Percentiles rank a stretch among this genome's conserved stretches.
phyloP scores from a whole-genome alignment of 2,329 filamentous ascomycete species.

The Cladobotryum protrusum region DNA sequence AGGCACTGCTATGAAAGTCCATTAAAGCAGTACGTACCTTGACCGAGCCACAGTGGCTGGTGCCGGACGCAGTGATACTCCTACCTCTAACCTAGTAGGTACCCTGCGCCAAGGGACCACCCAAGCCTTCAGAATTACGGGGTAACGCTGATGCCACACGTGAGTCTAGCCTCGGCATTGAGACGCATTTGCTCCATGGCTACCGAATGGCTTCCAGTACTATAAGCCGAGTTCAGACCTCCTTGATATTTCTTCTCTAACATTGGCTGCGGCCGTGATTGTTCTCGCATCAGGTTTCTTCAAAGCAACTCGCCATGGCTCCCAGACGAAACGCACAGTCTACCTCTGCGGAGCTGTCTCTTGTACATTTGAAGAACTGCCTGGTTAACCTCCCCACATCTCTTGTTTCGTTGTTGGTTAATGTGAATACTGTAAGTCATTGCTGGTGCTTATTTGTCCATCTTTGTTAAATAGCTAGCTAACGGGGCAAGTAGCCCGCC shows the following conservation, averaged over 20 bases:
- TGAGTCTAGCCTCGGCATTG: slow-evolving; percentile 30
- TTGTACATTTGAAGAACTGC: slow-evolving; percentile 88
- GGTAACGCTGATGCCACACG: slow-evolving; percentile 19
- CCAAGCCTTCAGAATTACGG: not conserved
- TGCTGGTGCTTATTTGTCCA: not conserved
- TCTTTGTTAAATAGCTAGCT: not conserved
- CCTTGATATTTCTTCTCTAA: not conserved
- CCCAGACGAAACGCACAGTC: slow-evolving; percentile 52
- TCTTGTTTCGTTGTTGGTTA: slow-evolving; percentile 77
- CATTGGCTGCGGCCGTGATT: not conserved
- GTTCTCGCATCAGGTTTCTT: slow-evolving; percentile 4
- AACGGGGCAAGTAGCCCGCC: slow-evolving; percentile 54
- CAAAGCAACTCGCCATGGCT: slow-evolving; percentile 32
- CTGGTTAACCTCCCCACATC: slow-evolving; percentile 86
- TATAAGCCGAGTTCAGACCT: slow-evolving; percentile 1
- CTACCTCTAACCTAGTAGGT: no score
- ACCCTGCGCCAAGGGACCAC: no score
- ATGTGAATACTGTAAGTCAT: slow-evolving; percentile 73
- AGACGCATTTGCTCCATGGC: slow-evolving; percentile 6
- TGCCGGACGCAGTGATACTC: no score
- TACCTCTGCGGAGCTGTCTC: slow-evolving; percentile 72
- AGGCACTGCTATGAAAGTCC: slow-evolving; percentile 1
- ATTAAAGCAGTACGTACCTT: slow-evolving; percentile 10
- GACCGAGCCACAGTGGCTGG: slow-evolving; percentile 8
- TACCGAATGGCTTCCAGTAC: slow-evolving; percentile 9